Base-by-base conservation (phyloP, 163 green algal genomes). In the Chlorella variabilis region DNA sequence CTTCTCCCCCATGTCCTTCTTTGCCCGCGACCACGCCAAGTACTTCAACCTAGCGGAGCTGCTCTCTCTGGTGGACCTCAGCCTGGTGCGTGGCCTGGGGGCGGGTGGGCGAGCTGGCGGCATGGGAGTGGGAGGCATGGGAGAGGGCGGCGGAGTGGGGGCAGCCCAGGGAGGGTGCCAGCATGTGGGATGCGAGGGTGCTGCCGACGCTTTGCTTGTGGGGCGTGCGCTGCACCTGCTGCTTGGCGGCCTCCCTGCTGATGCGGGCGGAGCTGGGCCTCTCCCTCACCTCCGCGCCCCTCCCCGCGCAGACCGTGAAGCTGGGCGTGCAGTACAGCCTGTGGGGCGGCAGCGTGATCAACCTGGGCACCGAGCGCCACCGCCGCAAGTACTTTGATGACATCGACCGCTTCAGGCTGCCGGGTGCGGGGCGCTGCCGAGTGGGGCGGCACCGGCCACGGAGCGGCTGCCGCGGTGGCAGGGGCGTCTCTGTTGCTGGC, bases 311-410 rank as follows among this genome's bases (percentile, higher is more conserved):
- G 84, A 92, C 89, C 42, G 87, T 98, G 39, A 98, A 98, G 89
- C 88, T 91, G 79, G 94, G 94, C 18, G 94, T 98, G 38, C 94
- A 98, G 86, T 98, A 95, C 92, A 96, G 87, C 73, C 88, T 98
- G 67, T 98, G 95, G 95, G 95, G 95, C n/a, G 95, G 95, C 56
- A 91, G 74, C 36, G 89, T 98, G 45, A 41, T 97, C 33, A 98
- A 98, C 83, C 81, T 98, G 81, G 95, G 95, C 45, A 96, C 90
- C 3, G 92, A 98, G 80, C 48, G 77, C n/a, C 95, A 98, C 85
- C 83, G 89, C 7, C 36, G 89, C 45, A 84, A 92, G 41, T 98
- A 95, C 77, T 95, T 95, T 83, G 91, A 95, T 33, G 93, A 93
- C 74, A 98, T 98, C 61, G 94, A 95, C 58, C 73, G 73, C 56